Base-by-base conservation (phyloP, 768 basidiomycete species). In the Rubroboletus satanas region DNA sequence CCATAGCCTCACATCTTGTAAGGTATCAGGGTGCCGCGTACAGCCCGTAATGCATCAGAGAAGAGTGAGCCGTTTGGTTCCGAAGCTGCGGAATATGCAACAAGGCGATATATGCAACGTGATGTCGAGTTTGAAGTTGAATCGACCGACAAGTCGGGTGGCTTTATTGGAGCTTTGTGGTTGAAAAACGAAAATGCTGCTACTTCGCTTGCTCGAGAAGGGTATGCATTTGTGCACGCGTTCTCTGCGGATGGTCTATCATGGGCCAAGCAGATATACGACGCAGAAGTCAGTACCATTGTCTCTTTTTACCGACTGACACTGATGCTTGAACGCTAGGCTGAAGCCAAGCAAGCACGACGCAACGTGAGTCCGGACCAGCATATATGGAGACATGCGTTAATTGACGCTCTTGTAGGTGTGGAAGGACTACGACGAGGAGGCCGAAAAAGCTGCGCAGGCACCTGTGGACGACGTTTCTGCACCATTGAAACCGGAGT, bases 71-170 rank as follows among this genome's bases (percentile, higher is more conserved):
- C 94, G 2, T 98, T 78, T 70, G 97, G 96, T 15, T 63, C 70
- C 1, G 96, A 99, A 66, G 83, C 94, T 5, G 75, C 81, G 5
- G 87, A 92, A 37, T 98, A 90, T 63, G 79, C 92, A 3, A 81
- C 81, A 8, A 82, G 84, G 41, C 80, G 82, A 57, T 94, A 87
- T 68, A 87, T 98, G 87, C 96, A 99, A 70, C 84, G 96, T 29
- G 96, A 99, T 65, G 85, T 93, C 7, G 96, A 99, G 70, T 85
- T 98, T 55, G 89, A 92, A 62, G 85, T 98, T 44, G 92, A 96
- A 55, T 80, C 81, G 15, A 83, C 87, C 15, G 96, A 99, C 76
- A 98, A 97, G 73, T 87, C 88, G 5, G 96, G 96, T 37, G 97
- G 97, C 4, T 98, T 96, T 72, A 95, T 98, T 60, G 95, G 95